Evolutionary conservation across 495 filamentous ascomycete genomes (phyloP).

Genomic region (Penicillium simplicissimum): DNA sequence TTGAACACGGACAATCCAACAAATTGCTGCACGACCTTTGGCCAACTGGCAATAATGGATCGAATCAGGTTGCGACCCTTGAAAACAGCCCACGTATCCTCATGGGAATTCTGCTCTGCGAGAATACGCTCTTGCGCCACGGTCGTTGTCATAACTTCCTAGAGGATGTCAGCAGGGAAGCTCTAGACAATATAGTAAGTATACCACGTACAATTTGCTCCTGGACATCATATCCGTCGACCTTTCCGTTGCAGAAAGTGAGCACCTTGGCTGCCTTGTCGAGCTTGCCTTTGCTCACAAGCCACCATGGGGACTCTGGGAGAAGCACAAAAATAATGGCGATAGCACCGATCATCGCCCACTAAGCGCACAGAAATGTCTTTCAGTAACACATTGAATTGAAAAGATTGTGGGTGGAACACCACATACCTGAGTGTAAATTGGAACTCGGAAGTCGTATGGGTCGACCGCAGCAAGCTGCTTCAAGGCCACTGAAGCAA

Average conservation of each 20-base stretch:
- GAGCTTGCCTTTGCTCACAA: slow-evolving; percentile 37
- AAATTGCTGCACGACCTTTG: slow-evolving; percentile 46
- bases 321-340: slow-evolving; percentile 32
- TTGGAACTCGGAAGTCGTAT: slow-evolving; percentile 37
- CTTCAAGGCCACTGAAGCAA: slow-evolving; percentile 41
- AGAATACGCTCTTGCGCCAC: slow-evolving; percentile 32
- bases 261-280: slow-evolving; percentile 36
- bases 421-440: slow-evolving; percentile 41
- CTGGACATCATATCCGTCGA: slow-evolving; percentile 31
- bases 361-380: slow-evolving; percentile 14
- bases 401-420: too few relatives aligned
- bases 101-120: slow-evolving; percentile 32
- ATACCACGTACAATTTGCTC: slow-evolving; percentile 33
- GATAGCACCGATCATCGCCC: slow-evolving; percentile 37
- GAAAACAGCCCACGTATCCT: slow-evolving; percentile 37
- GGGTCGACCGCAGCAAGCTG: slow-evolving; percentile 28
- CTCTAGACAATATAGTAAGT: not conserved
- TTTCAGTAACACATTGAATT: not conserved
- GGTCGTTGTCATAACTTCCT: slow-evolving; percentile 36
- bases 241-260: slow-evolving; percentile 27
- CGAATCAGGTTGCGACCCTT: slow-evolving; percentile 40
- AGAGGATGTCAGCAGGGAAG: not conserved
- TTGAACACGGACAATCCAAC: slow-evolving; percentile 45
- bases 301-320: slow-evolving; percentile 42
- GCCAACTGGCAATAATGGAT: slow-evolving; percentile 43